Evolutionary conservation across 805 yeast genomes (phyloP), one percentile per base, ranked within the genome.

Genomic region (Tetrapisispora taiwanensis): DNA sequence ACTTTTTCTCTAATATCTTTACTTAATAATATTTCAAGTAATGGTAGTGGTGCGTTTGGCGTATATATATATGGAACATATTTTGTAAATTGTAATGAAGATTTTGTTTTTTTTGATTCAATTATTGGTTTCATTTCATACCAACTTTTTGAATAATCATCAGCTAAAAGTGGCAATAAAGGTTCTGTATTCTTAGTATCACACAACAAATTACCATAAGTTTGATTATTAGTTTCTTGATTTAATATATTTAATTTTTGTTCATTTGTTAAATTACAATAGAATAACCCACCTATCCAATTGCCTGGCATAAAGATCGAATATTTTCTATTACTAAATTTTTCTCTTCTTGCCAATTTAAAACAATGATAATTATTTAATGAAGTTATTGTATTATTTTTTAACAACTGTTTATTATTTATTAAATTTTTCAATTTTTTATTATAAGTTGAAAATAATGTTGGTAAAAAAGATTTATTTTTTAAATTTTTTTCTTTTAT

Each of bases 241-340:
- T n/a, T 13, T 4, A 48, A 45, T 57, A 53, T 41, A 17, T 37
- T 27, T 14, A 17, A 52, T 60, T 26, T 41, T 47, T 36, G 18
- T 30, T 44, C 65, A 69, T 5, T 49, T 50, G 1, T 54, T 60
- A 17, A 46, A 12, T 69, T 61, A 52, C 84, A 78, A 44, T 70
- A 69, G 57, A 71, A 83, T 2, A 82, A 51, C 0, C 79, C 87
- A 6, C 89, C 90, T 2, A 83, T 74, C 62, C 75, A 74, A 0
- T 78, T 71, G 17, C 70, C 65, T 0, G 87, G 85, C 14, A 75
- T 62, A 52, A 69, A 78, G 7, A 77, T 54, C 1, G 73, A 68
- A 10, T 70, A 41, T 26, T 69, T 59, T 41, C 77, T 63, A 12
- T 56, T 57, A 0, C 76, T 74, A 52, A 74, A 79, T 49, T 73